Evolutionary conservation across 2,329 filamentous ascomycete species (phyloP).

Genomic region (Magnaporthiopsis rhizophila): DNA sequence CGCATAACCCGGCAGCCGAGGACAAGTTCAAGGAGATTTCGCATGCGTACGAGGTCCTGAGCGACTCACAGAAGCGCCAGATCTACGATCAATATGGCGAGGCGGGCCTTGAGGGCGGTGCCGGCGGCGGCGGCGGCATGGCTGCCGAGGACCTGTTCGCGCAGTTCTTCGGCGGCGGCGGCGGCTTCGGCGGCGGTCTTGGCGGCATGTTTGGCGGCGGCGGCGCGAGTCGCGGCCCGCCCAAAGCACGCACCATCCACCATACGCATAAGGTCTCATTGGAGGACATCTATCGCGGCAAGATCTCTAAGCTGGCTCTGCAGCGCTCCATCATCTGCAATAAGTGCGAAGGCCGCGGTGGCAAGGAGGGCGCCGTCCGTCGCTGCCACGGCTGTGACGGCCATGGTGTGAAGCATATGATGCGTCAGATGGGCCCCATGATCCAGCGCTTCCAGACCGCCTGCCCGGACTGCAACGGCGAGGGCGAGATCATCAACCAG

Average conservation of each 20-base stretch:
- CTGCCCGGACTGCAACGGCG: constrained; percentile 95
- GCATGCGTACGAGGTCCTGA: constrained; percentile 90
- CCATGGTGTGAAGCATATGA: constrained; percentile 99
- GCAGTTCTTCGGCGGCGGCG: constrained; percentile 83
- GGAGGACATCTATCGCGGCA: constrained; percentile 96
- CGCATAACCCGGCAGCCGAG: constrained; percentile 82
- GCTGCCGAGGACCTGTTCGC: constrained; percentile 93
- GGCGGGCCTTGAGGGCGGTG: constrained; percentile 87
- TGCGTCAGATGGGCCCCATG: constrained; percentile 99
- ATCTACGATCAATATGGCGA: constrained; percentile 98
- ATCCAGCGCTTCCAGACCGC: constrained; percentile 99
- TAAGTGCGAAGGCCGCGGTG: constrained; percentile 87
- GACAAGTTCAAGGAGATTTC: constrained; percentile 99
- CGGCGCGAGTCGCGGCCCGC: constrained; percentile 68
- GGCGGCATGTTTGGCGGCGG: constrained; percentile 73
- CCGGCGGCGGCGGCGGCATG: constrained; percentile 71
- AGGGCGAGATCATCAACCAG: constrained; percentile 93
- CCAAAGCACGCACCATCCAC: constrained; percentile 89
- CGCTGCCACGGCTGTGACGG: constrained; percentile 87
- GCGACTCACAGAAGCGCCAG: constrained; percentile 81
- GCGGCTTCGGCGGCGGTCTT: constrained; percentile 63
- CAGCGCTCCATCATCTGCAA: constrained; percentile 97
- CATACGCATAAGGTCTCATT: constrained; percentile 98
- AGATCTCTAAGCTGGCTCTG: constrained; percentile 92
- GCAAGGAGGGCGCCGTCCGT: constrained; percentile 96